Evolutionary conservation across 768 basidiomycete genomes (phyloP).

Genomic region (Pilatotrama ljubarskyi): DNA sequence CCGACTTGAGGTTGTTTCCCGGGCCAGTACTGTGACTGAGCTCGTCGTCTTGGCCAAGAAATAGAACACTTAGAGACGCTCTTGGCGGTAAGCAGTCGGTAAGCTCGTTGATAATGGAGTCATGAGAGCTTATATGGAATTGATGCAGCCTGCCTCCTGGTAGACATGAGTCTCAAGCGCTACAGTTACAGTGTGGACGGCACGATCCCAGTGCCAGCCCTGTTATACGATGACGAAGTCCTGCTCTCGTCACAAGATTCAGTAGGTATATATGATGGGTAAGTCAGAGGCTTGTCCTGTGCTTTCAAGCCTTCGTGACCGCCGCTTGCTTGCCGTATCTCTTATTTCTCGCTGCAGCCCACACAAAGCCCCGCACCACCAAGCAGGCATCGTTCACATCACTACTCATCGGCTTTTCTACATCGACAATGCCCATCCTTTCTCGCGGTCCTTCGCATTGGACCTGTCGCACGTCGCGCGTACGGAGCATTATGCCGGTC

Average conservation of each 20-base stretch:
- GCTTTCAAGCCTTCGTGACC: neutral
- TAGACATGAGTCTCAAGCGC: slow-evolving; percentile 35
- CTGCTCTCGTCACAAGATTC: slow-evolving; percentile 69
- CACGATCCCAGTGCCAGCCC: slow-evolving; percentile 72
- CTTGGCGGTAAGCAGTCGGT: no score
- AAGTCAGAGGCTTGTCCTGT: slow-evolving; percentile 28
- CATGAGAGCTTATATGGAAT: no score
- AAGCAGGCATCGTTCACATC: slow-evolving; percentile 68
- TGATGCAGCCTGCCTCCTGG: no score
- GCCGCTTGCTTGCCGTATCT: neutral
- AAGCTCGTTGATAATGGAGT: no score
- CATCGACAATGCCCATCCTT: slow-evolving; percentile 53
- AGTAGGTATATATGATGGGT: slow-evolving; percentile 95
- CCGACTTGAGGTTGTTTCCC: no score
- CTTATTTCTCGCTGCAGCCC: slow-evolving; percentile 48
- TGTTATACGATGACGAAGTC: slow-evolving; percentile 81
- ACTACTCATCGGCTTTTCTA: slow-evolving; percentile 89
- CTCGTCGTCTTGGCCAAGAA: no score
- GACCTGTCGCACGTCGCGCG: slow-evolving; percentile 64
- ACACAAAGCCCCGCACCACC: slow-evolving; percentile 81
- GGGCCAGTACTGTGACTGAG: no score
- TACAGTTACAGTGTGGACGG: slow-evolving; percentile 65
- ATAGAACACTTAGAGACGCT: no score
- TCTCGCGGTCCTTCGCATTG: slow-evolving; percentile 63
- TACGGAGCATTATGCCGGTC: slow-evolving; percentile 87